These are phyloP conservation scores for Nitzschia putrida DNA, from an alignment of 108 stramenopile species.

Conservation along the genomic window DNA sequence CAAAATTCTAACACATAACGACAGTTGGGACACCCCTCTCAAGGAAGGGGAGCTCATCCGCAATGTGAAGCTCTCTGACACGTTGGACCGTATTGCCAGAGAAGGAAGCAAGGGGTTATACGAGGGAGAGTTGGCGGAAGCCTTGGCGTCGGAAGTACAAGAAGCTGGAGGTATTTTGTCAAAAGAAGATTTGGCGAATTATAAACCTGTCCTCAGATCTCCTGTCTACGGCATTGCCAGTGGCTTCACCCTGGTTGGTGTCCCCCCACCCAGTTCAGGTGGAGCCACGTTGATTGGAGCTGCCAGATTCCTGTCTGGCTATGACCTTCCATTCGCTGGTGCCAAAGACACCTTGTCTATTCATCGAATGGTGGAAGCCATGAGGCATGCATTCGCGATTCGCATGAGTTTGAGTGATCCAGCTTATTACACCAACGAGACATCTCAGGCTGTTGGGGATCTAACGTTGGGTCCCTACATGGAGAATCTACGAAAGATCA, in stretches of 20 bases:
- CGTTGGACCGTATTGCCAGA: constrained; percentile 50
- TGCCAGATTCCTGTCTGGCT: constrained; percentile 64
- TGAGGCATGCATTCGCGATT: constrained; percentile 80
- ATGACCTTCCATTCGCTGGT: constrained; percentile 43
- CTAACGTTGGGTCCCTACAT: constrained; percentile 57
- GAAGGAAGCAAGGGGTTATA: constrained; percentile 70
- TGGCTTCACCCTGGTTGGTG: constrained; percentile 66
- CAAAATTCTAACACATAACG: constrained; percentile 38
- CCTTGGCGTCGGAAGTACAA: constrained; percentile 56
- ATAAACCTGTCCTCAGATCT: constrained; percentile 51
- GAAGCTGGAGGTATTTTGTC: constrained; percentile 75
- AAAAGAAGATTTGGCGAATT: constrained; percentile 56
- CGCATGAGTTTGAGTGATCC: constrained; percentile 86
- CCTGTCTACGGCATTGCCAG: constrained; percentile 50
- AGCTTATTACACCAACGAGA: constrained; percentile 41
- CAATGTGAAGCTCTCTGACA: constrained; percentile 51
- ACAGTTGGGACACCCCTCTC: constrained; percentile 34
- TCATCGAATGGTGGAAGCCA: constrained; percentile 74
- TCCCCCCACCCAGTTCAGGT: constrained; percentile 83
- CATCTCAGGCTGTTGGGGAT: constrained; percentile 52
- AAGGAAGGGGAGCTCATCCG: constrained; percentile 68
- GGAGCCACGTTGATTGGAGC: constrained; percentile 78
- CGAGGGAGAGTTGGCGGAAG: constrained; percentile 46
- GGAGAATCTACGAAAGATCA: constrained; percentile 50
- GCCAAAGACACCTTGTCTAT: constrained; percentile 57